A percentile compares a stretch with the other conserved stretches of the same genome.
These are phyloP conservation scores for Medicago ruthenica DNA, from an alignment of 306 rosid genomes.

Conservation along the genomic window DNA sequence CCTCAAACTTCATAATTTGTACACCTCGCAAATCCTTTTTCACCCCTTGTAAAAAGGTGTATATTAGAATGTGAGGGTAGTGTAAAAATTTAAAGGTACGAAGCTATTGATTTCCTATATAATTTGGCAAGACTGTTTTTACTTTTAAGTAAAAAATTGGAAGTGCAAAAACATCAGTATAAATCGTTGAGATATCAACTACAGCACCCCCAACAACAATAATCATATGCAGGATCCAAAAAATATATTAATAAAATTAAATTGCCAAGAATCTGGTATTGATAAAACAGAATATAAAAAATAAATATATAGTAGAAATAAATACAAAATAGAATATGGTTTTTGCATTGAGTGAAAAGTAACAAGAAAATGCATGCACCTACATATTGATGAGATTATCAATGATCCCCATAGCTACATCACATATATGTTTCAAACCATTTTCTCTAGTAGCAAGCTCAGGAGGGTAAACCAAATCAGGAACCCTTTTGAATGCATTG, in stretches of 20 bases:
- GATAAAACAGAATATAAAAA: conserved; percentile 20
- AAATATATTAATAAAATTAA: no score
- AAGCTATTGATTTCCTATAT: not conserved
- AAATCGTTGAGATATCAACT: no score
- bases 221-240: no score
- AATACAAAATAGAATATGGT: conserved; percentile 23
- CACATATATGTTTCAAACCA: conserved; percentile 77
- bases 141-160: no score
- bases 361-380: conserved; percentile 31
- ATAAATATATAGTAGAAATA: conserved; percentile 1
- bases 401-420: conserved; percentile 78
- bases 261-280: not conserved
- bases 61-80: not conserved
- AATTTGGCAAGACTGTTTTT: no score
- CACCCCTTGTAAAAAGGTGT: not conserved
- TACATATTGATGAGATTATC: conserved; percentile 66
- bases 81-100: not conserved
- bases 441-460: conserved; percentile 76
- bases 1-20: not conserved
- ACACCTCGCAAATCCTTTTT: not conserved
- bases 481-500: conserved; percentile 63
- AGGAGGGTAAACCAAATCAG: conserved; percentile 59
- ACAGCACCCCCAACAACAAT: no score
- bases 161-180: no score
- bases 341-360: conserved; percentile 25